phyloP scores from a whole-genome alignment of 495 filamentous ascomycete genomes.

The Staphylotrichum tortipilum region DNA sequence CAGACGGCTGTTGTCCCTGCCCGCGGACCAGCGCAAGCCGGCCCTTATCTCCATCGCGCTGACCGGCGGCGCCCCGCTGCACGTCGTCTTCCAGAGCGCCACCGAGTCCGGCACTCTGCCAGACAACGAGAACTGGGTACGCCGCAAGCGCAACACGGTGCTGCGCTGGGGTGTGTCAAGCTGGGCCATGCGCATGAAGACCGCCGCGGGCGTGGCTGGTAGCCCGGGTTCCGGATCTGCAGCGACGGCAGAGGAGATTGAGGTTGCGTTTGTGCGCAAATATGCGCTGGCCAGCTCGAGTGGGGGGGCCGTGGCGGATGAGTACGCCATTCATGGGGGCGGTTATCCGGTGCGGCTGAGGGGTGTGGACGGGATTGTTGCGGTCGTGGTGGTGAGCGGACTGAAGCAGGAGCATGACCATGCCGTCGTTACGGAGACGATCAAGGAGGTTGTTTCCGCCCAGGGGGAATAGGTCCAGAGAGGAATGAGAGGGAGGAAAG shows the following conservation, averaged over 20 bases:
- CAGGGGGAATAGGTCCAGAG: not conserved
- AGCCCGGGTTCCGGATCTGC: too few species aligned
- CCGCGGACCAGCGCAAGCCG: not conserved
- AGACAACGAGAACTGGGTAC: conserved; percentile 56
- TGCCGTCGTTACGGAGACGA: conserved; percentile 53
- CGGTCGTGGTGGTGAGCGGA: conserved; percentile 65
- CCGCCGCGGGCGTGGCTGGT: conserved; percentile 19
- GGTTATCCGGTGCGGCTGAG: conserved; percentile 60
- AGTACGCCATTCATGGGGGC: conserved; percentile 68
- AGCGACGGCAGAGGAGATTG: not conserved
- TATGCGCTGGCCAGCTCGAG: not conserved
- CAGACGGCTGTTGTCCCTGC: not conserved
- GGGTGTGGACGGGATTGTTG: conserved; percentile 64
- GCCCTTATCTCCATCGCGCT: conserved; percentile 1
- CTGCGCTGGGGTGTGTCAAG: conserved; percentile 47
- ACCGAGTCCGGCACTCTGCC: conserved; percentile 47
- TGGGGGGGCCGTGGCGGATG: not conserved
- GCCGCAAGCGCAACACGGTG: conserved; percentile 52
- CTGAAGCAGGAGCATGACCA: conserved; percentile 73
- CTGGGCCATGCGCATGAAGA: conserved; percentile 1
- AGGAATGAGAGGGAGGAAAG: too few species aligned
- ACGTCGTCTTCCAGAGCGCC: conserved; percentile 42
- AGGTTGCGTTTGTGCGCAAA: conserved; percentile 11
- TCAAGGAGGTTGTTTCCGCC: not conserved
- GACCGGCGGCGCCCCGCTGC: conserved; percentile 11